Conservation (phyloP, 441 rosid species). For the Francoa sonchifolia region DNA sequence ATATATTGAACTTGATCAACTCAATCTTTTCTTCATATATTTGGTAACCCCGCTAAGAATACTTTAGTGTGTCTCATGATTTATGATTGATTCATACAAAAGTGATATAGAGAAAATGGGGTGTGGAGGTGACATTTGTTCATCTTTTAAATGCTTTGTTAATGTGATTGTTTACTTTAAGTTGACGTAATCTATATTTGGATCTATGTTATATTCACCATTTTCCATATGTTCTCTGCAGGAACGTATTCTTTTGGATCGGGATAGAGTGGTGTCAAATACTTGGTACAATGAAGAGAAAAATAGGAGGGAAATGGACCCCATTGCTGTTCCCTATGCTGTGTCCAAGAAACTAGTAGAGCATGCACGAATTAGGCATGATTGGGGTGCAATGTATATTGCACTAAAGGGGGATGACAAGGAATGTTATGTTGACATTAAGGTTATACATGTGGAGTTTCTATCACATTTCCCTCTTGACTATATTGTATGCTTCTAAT, state of each 20-base stretch:
- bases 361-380: slow-evolving; percentile 84
- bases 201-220: slow-evolving; percentile 7
- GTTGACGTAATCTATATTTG: no score
- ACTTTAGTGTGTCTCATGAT: no score
- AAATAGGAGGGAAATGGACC: slow-evolving; percentile 84
- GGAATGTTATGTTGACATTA: slow-evolving; percentile 61
- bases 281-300: slow-evolving; percentile 84
- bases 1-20: no score
- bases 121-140: no score
- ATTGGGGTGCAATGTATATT: slow-evolving; percentile 79
- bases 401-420: slow-evolving; percentile 73
- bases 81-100: no score
- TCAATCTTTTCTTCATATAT: no score
- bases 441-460: slow-evolving; percentile 34
- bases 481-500: slow-evolving; percentile 15
- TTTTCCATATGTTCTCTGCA: slow-evolving; percentile 19
- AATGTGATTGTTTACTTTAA: no score
- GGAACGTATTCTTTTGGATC: slow-evolving; percentile 77
- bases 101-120: no score
- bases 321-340: slow-evolving; percentile 77
- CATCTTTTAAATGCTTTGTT: no score
- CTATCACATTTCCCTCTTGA: slow-evolving; percentile 10
- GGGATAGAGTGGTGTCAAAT: slow-evolving; percentile 81
- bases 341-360: slow-evolving; percentile 71
- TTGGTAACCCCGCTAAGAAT: no score